Evolutionary conservation across 495 filamentous ascomycete species (phyloP).

Genomic region (Talaromyces trachyspermus): DNA sequence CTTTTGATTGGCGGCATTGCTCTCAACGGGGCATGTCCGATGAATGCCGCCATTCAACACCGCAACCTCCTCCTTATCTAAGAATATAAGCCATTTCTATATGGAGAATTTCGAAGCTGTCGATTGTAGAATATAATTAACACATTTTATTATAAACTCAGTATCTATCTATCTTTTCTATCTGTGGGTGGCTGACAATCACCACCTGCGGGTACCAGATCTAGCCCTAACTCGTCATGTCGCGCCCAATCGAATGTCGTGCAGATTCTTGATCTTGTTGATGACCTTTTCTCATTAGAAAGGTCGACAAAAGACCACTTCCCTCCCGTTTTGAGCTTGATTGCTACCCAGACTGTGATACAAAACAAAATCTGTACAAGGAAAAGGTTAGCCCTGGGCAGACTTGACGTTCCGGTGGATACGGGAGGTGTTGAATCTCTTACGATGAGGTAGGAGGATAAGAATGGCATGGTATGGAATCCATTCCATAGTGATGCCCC

Average conservation of each 20-base stretch:
- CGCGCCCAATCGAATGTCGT: conserved; percentile 7
- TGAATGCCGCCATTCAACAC: too few relatives aligned
- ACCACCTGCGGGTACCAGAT: too few relatives aligned
- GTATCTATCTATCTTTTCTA: too few relatives aligned
- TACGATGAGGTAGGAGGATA: conserved; percentile 33
- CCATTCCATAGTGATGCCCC: conserved; percentile 33
- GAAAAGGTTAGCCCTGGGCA: background rate
- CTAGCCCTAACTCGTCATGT: too few relatives aligned
- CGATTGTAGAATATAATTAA: too few relatives aligned
- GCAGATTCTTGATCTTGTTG: conserved; percentile 6
- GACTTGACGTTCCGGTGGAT: background rate
- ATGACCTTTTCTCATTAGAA: conserved; percentile 8
- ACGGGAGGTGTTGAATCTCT: conserved; percentile 3
- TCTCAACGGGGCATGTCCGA: too few relatives aligned
- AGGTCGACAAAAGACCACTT: conserved; percentile 12
- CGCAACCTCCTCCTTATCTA: too few relatives aligned
- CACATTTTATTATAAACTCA: too few relatives aligned
- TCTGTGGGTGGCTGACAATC: too few relatives aligned
- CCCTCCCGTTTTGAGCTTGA: conserved; percentile 6
- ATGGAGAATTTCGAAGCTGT: too few relatives aligned
- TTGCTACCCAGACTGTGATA: background rate
- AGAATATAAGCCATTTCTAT: too few relatives aligned
- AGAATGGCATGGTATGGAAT: conserved; percentile 22
- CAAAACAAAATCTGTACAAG: background rate
- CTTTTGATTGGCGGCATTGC: conserved; percentile 3